Evolutionary conservation across 495 filamentous ascomycete species (phyloP).

Genomic region (Friedmanniomyces endolithicus): DNA sequence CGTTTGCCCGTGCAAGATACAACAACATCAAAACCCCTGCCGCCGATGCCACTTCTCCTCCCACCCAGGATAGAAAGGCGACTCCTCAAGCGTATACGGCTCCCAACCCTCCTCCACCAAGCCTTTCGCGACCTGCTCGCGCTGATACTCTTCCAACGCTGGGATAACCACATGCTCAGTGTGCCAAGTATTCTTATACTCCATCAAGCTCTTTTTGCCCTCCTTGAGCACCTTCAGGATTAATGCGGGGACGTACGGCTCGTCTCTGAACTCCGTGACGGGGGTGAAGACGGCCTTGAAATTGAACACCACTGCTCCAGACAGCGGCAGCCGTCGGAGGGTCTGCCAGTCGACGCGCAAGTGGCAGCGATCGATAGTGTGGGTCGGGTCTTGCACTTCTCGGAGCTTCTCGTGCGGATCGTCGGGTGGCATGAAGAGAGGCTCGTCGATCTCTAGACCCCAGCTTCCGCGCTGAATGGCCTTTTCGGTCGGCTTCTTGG

Average conservation of each 20-base stretch:
- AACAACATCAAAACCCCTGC: slow-evolving; percentile 50
- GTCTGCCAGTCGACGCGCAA: slow-evolving; percentile 93
- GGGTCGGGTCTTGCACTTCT: slow-evolving; percentile 40
- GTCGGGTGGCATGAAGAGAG: slow-evolving; percentile 68
- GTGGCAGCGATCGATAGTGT: slow-evolving; percentile 48
- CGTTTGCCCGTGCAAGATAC: neutral
- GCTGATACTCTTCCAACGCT: slow-evolving; percentile 50
- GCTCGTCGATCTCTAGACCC: slow-evolving; percentile 66
- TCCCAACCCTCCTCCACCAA: slow-evolving; percentile 54
- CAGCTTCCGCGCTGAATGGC: slow-evolving; percentile 84
- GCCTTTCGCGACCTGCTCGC: slow-evolving; percentile 57
- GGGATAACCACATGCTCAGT: slow-evolving; percentile 65
- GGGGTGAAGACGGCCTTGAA: slow-evolving; percentile 86
- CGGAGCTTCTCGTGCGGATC: slow-evolving; percentile 53
- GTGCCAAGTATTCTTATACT: slow-evolving; percentile 81
- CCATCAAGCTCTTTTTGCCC: slow-evolving; percentile 62
- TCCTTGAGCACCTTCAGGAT: slow-evolving; percentile 55
- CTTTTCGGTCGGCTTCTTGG: slow-evolving; percentile 58
- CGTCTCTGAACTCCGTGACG: slow-evolving; percentile 56
- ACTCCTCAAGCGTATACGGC: slow-evolving; percentile 63
- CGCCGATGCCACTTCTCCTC: slow-evolving; percentile 67
- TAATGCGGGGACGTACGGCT: slow-evolving; percentile 61
- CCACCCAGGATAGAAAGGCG: slow-evolving; percentile 75
- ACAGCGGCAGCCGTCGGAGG: slow-evolving; percentile 65
- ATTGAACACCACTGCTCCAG: slow-evolving; percentile 69